Percentiles rank a stretch among this genome's conserved stretches.
Evolutionary conservation across 306 rosid genomes (phyloP).

Genomic region (Vicia sativa): DNA sequence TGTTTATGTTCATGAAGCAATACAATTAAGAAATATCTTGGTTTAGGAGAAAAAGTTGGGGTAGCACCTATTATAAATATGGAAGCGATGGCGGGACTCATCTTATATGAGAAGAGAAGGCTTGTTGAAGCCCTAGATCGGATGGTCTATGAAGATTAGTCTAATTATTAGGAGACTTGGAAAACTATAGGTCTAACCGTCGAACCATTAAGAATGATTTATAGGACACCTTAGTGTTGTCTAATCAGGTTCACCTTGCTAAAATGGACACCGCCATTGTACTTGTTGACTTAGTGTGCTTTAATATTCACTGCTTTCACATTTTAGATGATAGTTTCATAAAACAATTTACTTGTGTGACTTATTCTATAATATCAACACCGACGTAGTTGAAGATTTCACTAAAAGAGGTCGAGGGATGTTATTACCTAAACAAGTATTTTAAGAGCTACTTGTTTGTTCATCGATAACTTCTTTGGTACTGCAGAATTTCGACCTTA

Average conservation of each 20-base stretch:
- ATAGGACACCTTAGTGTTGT: not conserved
- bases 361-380: slow-evolving; percentile 91
- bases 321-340: slow-evolving; percentile 31
- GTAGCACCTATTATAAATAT: not conserved
- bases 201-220: slow-evolving; percentile 1
- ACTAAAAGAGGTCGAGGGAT: slow-evolving; percentile 75
- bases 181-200: not conserved
- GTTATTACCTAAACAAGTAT: slow-evolving; percentile 31
- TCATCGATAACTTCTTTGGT: slow-evolving; percentile 29
- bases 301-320: slow-evolving; percentile 2
- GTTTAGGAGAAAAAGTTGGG: not conserved
- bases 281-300: not conserved
- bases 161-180: not conserved
- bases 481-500: slow-evolving; percentile 72
- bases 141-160: slow-evolving; percentile 2
- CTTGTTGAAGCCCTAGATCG: not conserved
- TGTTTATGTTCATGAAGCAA: slow-evolving; percentile 23
- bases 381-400: slow-evolving; percentile 74
- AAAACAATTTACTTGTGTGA: slow-evolving; percentile 34
- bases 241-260: not conserved
- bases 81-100: not conserved
- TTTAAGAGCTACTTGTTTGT: slow-evolving; percentile 25
- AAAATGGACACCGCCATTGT: not conserved
- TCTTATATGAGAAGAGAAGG: not conserved
- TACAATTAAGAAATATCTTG: slow-evolving; percentile 12